Conservation (phyloP, 2,329 filamentous ascomycete species). For the Teratosphaeria zuluensis region DNA sequence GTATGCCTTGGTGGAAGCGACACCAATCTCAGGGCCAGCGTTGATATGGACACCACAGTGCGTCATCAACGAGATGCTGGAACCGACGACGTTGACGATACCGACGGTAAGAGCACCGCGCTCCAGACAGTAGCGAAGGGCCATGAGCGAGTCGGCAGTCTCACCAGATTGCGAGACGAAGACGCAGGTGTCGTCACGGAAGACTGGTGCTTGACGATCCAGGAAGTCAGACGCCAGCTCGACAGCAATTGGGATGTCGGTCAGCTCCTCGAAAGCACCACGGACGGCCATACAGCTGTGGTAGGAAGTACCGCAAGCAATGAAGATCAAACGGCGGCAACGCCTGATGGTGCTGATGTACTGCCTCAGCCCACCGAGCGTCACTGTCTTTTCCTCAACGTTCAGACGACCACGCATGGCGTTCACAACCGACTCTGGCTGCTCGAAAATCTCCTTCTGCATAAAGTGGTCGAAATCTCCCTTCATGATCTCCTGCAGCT, state of each 20-base stretch:
- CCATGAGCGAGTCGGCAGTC: conserved; percentile 95
- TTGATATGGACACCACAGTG: conserved; percentile 99
- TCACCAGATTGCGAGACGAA: conserved; percentile 99
- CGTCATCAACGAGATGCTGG: conserved; percentile 95
- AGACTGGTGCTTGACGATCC: conserved; percentile 90
- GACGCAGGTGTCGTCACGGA: conserved; percentile 98
- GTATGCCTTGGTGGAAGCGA: conserved; percentile 98
- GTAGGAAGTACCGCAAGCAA: conserved; percentile 95
- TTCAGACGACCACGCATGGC: conserved; percentile 99
- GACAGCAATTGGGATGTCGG: conserved; percentile 94
- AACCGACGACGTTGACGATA: conserved; percentile 97
- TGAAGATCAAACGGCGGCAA: conserved; percentile 96
- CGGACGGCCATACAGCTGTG: conserved; percentile 99
- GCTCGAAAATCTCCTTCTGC: conserved; percentile 99
- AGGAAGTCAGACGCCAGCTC: conserved; percentile 98
- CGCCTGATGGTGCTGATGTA: conserved; percentile 95
- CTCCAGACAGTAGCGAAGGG: conserved; percentile 94
- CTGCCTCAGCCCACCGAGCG: conserved; percentile 86
- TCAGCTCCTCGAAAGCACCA: conserved; percentile 93
- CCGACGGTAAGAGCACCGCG: conserved; percentile 93
- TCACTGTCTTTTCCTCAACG: conserved; percentile 85
- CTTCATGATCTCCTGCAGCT: conserved; percentile 99
- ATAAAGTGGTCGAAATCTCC: conserved; percentile 99
- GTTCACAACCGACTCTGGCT: conserved; percentile 98
- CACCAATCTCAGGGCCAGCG: conserved; percentile 95